phyloP scores from a whole-genome alignment of 2,329 filamentous ascomycete genomes.

The Microascus cirrosus region DNA sequence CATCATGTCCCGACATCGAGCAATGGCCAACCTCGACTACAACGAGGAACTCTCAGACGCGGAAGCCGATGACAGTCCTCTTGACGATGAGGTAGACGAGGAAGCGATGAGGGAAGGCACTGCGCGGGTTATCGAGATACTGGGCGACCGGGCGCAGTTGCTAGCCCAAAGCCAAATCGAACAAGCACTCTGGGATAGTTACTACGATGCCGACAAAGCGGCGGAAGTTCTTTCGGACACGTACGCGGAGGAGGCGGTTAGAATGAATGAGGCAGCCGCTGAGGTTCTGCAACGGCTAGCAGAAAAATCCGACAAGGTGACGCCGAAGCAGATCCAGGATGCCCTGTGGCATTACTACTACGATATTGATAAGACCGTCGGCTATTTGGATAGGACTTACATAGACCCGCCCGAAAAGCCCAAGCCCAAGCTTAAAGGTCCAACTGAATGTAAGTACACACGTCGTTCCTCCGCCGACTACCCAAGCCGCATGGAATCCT shows the following conservation, averaged over 20 bases:
- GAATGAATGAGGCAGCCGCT: conserved; percentile 53
- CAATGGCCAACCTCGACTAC: conserved; percentile 8
- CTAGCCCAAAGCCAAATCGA: conserved; percentile 54
- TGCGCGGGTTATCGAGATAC: not conserved
- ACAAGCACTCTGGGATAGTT: conserved; percentile 81
- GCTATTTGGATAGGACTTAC: conserved; percentile 62
- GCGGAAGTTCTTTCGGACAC: conserved; percentile 61
- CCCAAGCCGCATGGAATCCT: not conserved
- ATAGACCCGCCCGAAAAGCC: conserved; percentile 27
- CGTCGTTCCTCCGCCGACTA: conserved; percentile 5
- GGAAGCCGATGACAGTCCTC: conserved; percentile 25
- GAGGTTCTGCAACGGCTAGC: conserved; percentile 59
- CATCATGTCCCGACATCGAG: conserved; percentile 5
- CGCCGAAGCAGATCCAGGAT: conserved; percentile 65
- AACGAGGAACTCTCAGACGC: conserved; percentile 25
- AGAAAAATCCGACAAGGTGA: conserved; percentile 42
- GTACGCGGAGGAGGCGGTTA: conserved; percentile 20
- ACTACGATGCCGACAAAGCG: conserved; percentile 73
- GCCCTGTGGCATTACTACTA: conserved; percentile 94
- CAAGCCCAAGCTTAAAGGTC: conserved; percentile 29
- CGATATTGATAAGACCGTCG: conserved; percentile 75
- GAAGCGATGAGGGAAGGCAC: conserved; percentile 3
- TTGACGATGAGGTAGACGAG: conserved; percentile 25
- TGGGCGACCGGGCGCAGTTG: conserved; percentile 23
- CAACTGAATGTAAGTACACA: conserved; percentile 27